These are phyloP conservation scores for Mycosarcoma mackinlayi DNA, from an alignment of 1,284 basidiomycete genomes.

Conservation along the genomic window DNA sequence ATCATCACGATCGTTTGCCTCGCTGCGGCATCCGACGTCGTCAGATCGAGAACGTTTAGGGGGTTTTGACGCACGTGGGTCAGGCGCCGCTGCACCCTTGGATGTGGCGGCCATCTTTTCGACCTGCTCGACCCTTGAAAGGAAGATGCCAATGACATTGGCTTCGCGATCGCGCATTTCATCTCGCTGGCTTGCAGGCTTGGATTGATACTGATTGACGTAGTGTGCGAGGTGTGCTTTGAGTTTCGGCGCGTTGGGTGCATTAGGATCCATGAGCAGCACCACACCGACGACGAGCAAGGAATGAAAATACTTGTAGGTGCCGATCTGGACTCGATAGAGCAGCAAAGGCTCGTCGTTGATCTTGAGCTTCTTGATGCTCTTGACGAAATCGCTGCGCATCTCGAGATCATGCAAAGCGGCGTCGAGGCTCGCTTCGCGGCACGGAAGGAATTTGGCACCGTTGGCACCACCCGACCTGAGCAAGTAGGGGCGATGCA, in stretches of 20 bases:
- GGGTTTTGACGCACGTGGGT: neutral
- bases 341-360: constrained; percentile 30
- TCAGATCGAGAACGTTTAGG: constrained; percentile 31
- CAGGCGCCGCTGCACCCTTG: neutral
- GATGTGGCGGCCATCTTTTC: constrained; percentile 16
- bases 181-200: constrained; percentile 32
- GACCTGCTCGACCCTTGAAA: constrained; percentile 47
- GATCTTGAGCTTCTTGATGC: constrained; percentile 20
- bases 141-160: constrained; percentile 54
- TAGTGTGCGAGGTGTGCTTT: constrained; percentile 47
- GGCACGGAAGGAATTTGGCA: constrained; percentile 46
- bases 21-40: constrained; percentile 14
- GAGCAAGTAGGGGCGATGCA: constrained; percentile 61
- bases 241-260: constrained; percentile 45
- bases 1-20: constrained; percentile 7
- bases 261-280: constrained; percentile 55
- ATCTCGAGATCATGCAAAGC: constrained; percentile 58
- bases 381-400: constrained; percentile 47
- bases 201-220: constrained; percentile 24
- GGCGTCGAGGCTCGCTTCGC: constrained; percentile 55
- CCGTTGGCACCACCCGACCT: constrained; percentile 47
- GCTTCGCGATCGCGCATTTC: constrained; percentile 59
- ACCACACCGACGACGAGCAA: constrained; percentile 56
- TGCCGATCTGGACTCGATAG: constrained; percentile 52
- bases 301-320: constrained; percentile 62